Evolutionary conservation across 148 eudicot species (phyloP).

Genomic region (Linanthus parryae): DNA sequence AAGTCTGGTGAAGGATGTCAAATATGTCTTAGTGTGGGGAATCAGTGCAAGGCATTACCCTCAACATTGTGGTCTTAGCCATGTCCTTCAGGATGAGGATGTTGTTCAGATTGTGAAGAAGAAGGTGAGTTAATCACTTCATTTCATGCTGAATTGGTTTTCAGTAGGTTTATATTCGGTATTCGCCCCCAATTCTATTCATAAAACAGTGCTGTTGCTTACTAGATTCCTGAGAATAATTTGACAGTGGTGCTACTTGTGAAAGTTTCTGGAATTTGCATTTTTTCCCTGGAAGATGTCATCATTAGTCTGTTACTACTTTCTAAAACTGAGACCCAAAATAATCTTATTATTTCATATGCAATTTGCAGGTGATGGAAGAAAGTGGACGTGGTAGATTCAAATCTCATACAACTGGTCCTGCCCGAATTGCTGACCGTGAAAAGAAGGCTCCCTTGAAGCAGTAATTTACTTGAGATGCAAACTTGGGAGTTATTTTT

Average conservation of each 20-base stretch:
- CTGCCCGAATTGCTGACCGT: constrained; percentile 81
- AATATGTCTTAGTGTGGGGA: constrained; percentile 95
- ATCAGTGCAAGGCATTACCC: constrained; percentile 93
- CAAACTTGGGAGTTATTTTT: too few relatives aligned
- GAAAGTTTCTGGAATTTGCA: too few relatives aligned
- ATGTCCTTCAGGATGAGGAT: constrained; percentile 89
- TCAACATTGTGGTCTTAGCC: constrained; percentile 93
- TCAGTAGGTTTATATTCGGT: neutral
- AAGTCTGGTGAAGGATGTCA: constrained; percentile 84
- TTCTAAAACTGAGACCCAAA: neutral
- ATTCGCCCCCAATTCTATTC: neutral
- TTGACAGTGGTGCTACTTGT: too few relatives aligned
- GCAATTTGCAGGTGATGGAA: constrained; percentile 63
- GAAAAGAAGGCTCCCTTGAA: constrained; percentile 97
- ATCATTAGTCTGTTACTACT: neutral
- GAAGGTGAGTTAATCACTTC: constrained; percentile 41
- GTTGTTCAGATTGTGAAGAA: constrained; percentile 97
- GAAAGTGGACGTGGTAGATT: constrained; percentile 92
- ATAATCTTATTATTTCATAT: neutral
- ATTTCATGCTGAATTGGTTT: neutral
- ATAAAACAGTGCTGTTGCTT: too few relatives aligned
- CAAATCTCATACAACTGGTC: constrained; percentile 84
- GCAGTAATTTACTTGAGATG: too few relatives aligned
- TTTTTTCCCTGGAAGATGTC: neutral
- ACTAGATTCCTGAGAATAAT: neutral